Evolutionary conservation across 805 yeast species (phyloP), one percentile per base, ranked within the genome.

Genomic region (Wickerhamiella slavikovae): DNA sequence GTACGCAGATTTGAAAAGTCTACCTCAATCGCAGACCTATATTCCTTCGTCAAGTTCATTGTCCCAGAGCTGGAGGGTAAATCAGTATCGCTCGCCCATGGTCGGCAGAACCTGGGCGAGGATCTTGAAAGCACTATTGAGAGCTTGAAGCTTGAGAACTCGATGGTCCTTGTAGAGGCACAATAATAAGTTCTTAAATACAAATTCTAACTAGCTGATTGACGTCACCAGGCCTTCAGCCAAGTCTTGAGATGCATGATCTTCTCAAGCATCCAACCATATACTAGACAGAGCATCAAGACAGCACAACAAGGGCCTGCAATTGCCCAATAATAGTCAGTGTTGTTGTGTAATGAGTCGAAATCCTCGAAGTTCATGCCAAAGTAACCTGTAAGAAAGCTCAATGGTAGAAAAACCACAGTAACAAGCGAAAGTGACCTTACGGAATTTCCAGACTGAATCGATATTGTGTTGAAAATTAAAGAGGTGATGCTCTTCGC

Each of bases 111-210:
- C 51, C 44, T 91, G 43, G 45, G 67, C 36, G 52, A 54, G 1
- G 57, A 54, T 26, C 49, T 78, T 24, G 67, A 68, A 21, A 39
- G 53, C 35, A 64, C 79, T 1, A 64, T 89, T 5, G 69, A 60
- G 22, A 78, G 68, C 5, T 79, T 89, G 1, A 83, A 82, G 1
- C 60, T 89, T 38, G 67, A 70, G 43, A 89, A 82, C 49, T 80
- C 94, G 23, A 72, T 85, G 27, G 52, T 83, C 5, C 51, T 79
- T 28, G 57, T 82, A 20, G 94, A 83, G 58, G 52, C 19, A 41
- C 39, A 31, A 12, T 33, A 29, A 17, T 9, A 7, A 10, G 13
- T 10, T 5, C 14, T 9, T 12, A 22, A 13, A 22, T 22, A 8
- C 12, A 7, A 7, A 18, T 18, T 22, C n/a, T 6, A 22, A 7